A percentile compares a stretch with the other conserved stretches of the same genome.
Conservation (phyloP, 148 eudicot genomes). For the Polygonum maritimum region DNA sequence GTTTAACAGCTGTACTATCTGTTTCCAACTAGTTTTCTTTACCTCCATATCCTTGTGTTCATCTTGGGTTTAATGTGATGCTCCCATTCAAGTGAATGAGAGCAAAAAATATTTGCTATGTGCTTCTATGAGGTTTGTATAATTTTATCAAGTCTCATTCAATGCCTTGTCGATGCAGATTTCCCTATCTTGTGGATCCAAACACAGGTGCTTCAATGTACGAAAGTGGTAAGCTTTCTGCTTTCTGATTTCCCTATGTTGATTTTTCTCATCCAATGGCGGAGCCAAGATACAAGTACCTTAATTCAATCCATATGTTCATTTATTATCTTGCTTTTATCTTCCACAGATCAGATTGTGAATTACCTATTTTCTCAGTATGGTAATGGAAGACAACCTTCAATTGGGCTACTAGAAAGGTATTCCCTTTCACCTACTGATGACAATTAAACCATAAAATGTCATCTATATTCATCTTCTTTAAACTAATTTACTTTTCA, state of each 20-base stretch:
- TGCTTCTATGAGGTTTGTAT: background rate
- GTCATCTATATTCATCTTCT: background rate
- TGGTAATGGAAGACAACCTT: slow-evolving; percentile 38
- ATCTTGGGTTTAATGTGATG: background rate
- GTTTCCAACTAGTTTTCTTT: background rate
- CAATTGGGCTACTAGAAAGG: slow-evolving; percentile 50
- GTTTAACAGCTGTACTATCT: background rate
- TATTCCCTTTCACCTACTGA: slow-evolving; percentile 9
- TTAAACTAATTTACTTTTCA: slow-evolving; percentile 6
- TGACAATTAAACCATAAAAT: background rate
- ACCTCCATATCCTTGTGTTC: background rate
- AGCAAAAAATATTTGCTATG: background rate
- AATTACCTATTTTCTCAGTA: slow-evolving; percentile 44
- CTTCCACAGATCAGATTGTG: slow-evolving; percentile 35
- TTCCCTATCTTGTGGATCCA: slow-evolving; percentile 50
- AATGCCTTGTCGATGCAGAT: slow-evolving; percentile 23
- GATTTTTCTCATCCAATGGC: too few relatives aligned
- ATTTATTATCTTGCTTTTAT: background rate
- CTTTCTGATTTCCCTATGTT: background rate
- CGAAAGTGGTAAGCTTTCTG: slow-evolving; percentile 40
- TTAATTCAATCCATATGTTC: background rate
- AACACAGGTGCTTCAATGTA: slow-evolving; percentile 47
- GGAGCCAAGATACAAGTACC: too few relatives aligned
- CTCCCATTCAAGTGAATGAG: background rate
- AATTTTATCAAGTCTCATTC: background rate